Base-by-base conservation (phyloP, 495 filamentous ascomycete genomes). In the Chaetomidium leptoderma region DNA sequence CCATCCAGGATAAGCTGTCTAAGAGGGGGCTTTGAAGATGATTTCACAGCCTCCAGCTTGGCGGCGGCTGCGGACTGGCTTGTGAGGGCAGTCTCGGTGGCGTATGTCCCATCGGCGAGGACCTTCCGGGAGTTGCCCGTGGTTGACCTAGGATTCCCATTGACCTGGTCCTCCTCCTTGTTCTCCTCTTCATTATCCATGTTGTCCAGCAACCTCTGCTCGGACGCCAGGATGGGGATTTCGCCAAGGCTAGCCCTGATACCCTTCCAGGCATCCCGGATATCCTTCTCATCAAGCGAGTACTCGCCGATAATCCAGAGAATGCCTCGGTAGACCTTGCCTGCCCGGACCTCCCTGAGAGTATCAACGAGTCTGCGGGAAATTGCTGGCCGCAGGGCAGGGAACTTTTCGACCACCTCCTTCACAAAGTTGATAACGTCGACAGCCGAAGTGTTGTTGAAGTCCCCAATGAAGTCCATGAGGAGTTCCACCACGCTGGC, bases 401-500 rank as follows among this genome's bases (percentile, higher is more conserved):
- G 92, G 79, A 97, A 99, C 68, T 93, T 96, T 76, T 99, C 95
- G 4, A 97, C 95, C 7, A 99, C 95, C 67, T 99, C 95, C 72
- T 99, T 99, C 45, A 97, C 92, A 62, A 99, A 99, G 19, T 89
- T 88, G 65, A 99, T 97, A 11, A 99, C 92, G 74, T 99, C 95
- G 27, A 99, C 90, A 2, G 95, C 93, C 2, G 92, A 95, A 42
- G 90, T 87, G 66, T 91, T 96, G 79, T 93, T 97, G 72, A 97
- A 97, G 70, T 99, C 95, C 53, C 88, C 90, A 69, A 99, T 97
- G 68, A 97, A 97, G 67, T 99, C 93, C 92, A 99, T 99, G n/a
- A 99, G 76, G 8, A 96, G 80, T 55, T 90, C 95, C 54, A 99
- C 95, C 45, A 97, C 95, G 68, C 90, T 96, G 36, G 92, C 89